Evolutionary conservation across 441 rosid species (phyloP).

Genomic region (Pelargonium fulgidum): DNA sequence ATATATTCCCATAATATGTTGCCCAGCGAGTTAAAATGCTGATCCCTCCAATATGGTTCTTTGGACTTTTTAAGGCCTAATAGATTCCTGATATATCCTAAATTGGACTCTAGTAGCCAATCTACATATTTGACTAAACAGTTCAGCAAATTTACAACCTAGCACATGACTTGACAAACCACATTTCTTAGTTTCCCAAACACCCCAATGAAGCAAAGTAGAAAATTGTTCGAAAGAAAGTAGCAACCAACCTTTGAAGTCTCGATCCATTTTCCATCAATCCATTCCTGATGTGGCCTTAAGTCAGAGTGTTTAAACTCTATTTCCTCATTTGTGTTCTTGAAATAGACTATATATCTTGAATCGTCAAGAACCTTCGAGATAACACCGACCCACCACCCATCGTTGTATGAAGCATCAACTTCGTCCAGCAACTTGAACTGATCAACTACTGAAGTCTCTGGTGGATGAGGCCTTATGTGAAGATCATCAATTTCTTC

Average conservation of each 20-base stretch:
- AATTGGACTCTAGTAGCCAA: background rate
- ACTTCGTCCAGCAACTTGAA: slow-evolving; percentile 59
- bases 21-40: background rate
- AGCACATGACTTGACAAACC: background rate
- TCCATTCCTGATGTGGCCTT: slow-evolving; percentile 73
- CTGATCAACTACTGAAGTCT: slow-evolving; percentile 25
- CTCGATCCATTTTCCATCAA: slow-evolving; percentile 52
- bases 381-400: slow-evolving; percentile 81
- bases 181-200: background rate
- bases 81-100: background rate
- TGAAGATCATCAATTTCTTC: slow-evolving; percentile 46
- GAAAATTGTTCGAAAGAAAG: background rate
- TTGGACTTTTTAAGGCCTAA: background rate
- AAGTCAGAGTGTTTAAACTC: slow-evolving; percentile 48
- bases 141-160: background rate
- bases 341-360: slow-evolving; percentile 49
- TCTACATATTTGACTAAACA: background rate
- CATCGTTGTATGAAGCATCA: slow-evolving; percentile 71
- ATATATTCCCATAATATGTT: too few relatives aligned
- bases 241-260: slow-evolving; percentile 35
- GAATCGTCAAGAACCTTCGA: slow-evolving; percentile 40
- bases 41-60: background rate
- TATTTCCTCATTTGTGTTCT: slow-evolving; percentile 41
- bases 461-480: slow-evolving; percentile 64
- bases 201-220: background rate